A percentile compares a stretch with the other conserved stretches of the same genome.
These are phyloP conservation scores for Pterula multifida DNA, from an alignment of 1,284 basidiomycete species.

Conservation along the genomic window DNA sequence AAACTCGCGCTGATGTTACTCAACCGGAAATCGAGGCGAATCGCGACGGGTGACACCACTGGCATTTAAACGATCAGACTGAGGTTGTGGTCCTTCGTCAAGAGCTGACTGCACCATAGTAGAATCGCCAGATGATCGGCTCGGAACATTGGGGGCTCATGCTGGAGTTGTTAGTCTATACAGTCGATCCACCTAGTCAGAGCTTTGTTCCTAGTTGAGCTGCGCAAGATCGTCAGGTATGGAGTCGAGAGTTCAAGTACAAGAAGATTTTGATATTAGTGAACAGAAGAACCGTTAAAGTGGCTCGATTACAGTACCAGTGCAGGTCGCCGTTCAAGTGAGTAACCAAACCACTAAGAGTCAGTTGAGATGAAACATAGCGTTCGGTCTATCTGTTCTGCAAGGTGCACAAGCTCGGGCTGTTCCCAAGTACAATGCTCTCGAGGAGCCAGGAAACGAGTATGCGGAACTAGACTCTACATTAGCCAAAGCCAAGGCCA, in stretches of 20 bases:
- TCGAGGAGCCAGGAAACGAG: not conserved
- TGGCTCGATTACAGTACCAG: not conserved
- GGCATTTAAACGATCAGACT: not conserved
- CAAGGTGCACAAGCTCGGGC: not conserved
- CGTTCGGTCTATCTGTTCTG: not conserved
- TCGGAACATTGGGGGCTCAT: no score
- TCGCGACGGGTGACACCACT: not conserved
- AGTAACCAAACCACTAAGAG: no score
- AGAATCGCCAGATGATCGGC: no score
- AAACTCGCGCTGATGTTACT: not conserved
- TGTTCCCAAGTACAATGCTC: not conserved
- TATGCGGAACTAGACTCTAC: no score
- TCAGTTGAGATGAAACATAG: not conserved
- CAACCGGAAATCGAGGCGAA: not conserved
- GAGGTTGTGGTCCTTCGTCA: not conserved
- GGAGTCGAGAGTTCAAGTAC: not conserved
- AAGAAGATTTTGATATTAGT: not conserved
- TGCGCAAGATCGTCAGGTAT: not conserved
- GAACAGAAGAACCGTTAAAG: not conserved
- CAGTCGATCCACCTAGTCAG: no score
- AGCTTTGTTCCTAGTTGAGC: not conserved
- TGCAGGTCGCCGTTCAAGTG: no score
- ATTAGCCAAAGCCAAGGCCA: no score
- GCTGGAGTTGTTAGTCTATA: no score
- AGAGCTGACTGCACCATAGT: no score